Conservation (phyloP, 2,329 filamentous ascomycete species). For the Falciphora oryzae region DNA sequence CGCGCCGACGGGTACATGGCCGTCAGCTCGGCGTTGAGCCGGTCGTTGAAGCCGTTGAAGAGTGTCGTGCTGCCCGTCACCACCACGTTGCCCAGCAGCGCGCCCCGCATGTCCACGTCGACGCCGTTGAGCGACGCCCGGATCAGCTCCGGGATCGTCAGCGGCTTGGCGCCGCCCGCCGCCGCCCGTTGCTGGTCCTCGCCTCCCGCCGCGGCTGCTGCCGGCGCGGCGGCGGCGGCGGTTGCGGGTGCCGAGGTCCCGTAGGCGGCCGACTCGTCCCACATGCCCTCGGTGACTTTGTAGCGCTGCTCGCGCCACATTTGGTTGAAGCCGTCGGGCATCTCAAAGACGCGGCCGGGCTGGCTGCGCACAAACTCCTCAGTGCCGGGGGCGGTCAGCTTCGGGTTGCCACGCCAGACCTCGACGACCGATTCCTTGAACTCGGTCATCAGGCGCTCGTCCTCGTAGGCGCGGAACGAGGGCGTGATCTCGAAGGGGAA, state of each 20-base stretch:
- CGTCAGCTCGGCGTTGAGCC: slow-evolving; percentile 78
- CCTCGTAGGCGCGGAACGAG: slow-evolving; percentile 77
- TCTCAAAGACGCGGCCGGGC: slow-evolving; percentile 86
- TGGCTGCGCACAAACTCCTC: slow-evolving; percentile 68
- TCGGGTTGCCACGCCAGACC: slow-evolving; percentile 78
- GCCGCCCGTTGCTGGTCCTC: not conserved
- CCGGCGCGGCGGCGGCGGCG: slow-evolving; percentile 25
- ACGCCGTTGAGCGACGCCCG: slow-evolving; percentile 70
- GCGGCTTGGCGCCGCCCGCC: slow-evolving; percentile 48
- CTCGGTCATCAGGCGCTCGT: slow-evolving; percentile 88
- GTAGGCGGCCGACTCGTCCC: slow-evolving; percentile 76
- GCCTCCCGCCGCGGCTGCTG: not conserved
- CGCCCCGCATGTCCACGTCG: slow-evolving; percentile 81
- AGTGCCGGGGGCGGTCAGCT: slow-evolving; percentile 59
- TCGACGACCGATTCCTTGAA: slow-evolving; percentile 98
- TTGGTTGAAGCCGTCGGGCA: slow-evolving; percentile 94
- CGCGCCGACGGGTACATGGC: slow-evolving; percentile 77
- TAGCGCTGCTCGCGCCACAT: slow-evolving; percentile 88
- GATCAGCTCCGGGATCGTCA: slow-evolving; percentile 81
- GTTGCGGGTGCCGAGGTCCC: slow-evolving; percentile 25
- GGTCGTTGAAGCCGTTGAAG: slow-evolving; percentile 86
- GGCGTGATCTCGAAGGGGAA: slow-evolving; percentile 57
- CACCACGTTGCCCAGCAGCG: slow-evolving; percentile 82
- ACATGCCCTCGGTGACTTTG: slow-evolving; percentile 81
- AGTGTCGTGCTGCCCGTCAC: slow-evolving; percentile 85